These are phyloP conservation scores for Aspergillus tamarii DNA, from an alignment of 2,329 filamentous ascomycete genomes.

Conservation along the genomic window DNA sequence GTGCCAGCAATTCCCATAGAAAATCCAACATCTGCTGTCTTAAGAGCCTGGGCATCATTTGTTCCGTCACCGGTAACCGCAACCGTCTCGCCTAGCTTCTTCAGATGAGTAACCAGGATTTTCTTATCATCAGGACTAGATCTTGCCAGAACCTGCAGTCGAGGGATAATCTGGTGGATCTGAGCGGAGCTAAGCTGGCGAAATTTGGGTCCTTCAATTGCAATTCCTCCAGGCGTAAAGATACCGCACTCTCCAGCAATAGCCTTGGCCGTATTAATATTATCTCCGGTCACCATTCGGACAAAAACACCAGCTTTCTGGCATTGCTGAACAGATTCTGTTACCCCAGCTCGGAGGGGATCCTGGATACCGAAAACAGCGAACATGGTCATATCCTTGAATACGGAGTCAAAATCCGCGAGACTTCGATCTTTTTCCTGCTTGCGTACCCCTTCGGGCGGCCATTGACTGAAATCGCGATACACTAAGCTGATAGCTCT, in stretches of 20 bases:
- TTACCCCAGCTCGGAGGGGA: slow-evolving; percentile 74
- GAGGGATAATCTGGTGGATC: slow-evolving; percentile 69
- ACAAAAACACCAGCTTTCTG: slow-evolving; percentile 77
- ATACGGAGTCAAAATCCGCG: slow-evolving; percentile 68
- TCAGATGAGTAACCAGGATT: slow-evolving; percentile 70
- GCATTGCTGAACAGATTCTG: slow-evolving; percentile 71
- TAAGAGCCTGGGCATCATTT: slow-evolving; percentile 80
- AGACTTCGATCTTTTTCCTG: slow-evolving; percentile 63
- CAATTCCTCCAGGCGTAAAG: slow-evolving; percentile 65
- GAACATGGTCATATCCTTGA: slow-evolving; percentile 68
- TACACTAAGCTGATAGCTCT: slow-evolving; percentile 84
- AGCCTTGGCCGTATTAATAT: slow-evolving; percentile 75
- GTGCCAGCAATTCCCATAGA: slow-evolving; percentile 85
- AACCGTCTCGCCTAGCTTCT: slow-evolving; percentile 74
- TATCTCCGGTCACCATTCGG: slow-evolving; percentile 85
- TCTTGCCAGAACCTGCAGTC: slow-evolving; percentile 70
- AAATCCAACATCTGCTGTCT: slow-evolving; percentile 80
- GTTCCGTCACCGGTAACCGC: slow-evolving; percentile 83
- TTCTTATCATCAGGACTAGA: slow-evolving; percentile 79
- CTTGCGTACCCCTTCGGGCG: slow-evolving; percentile 65
- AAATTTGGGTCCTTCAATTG: slow-evolving; percentile 80
- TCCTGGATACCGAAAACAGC: slow-evolving; percentile 80
- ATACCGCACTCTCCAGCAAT: slow-evolving; percentile 82
- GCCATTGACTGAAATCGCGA: slow-evolving; percentile 83
- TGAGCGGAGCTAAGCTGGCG: slow-evolving; percentile 69